phyloP scores from a whole-genome alignment of 2,329 filamentous ascomycete species.

The Exophiala xenobiotica region DNA sequence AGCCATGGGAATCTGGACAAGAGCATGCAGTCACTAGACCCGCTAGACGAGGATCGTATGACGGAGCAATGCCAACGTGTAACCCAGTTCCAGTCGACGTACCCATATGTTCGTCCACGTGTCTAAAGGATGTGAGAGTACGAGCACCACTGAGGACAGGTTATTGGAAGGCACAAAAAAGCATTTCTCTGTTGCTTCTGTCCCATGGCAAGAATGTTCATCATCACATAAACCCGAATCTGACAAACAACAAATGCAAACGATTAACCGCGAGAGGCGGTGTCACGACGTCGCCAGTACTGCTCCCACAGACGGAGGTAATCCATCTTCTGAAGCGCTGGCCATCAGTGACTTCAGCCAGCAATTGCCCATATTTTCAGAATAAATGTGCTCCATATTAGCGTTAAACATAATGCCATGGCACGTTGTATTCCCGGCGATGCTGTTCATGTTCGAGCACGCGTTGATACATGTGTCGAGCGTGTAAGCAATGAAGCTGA shows the following conservation, averaged over 20 bases:
- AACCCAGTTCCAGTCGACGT: too few relatives aligned
- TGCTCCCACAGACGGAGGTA: constrained; percentile 9
- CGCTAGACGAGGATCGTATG: too few relatives aligned
- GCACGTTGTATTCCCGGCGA: neutral
- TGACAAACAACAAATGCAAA: neutral
- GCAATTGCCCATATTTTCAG: constrained; percentile 1
- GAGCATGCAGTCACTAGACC: too few relatives aligned
- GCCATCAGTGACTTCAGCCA: constrained; percentile 9
- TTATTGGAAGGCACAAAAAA: too few relatives aligned
- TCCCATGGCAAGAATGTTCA: neutral
- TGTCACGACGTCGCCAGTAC: neutral
- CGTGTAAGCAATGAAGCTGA: constrained; percentile 7
- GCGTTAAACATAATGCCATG: constrained; percentile 7
- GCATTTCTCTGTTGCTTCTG: neutral
- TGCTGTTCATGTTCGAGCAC: constrained; percentile 8
- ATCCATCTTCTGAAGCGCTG: neutral
- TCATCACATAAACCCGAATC: neutral
- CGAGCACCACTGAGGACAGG: too few relatives aligned
- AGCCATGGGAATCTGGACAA: too few relatives aligned
- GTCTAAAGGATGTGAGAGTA: too few relatives aligned
- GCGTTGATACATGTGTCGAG: constrained; percentile 9
- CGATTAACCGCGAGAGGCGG: neutral
- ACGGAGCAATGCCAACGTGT: too few relatives aligned
- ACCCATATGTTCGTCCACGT: too few relatives aligned
- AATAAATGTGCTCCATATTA: neutral